A percentile compares a stretch with the other conserved stretches of the same genome.
Conservation (phyloP, 2,329 filamentous ascomycete species). For the Botrytis fabae region DNA sequence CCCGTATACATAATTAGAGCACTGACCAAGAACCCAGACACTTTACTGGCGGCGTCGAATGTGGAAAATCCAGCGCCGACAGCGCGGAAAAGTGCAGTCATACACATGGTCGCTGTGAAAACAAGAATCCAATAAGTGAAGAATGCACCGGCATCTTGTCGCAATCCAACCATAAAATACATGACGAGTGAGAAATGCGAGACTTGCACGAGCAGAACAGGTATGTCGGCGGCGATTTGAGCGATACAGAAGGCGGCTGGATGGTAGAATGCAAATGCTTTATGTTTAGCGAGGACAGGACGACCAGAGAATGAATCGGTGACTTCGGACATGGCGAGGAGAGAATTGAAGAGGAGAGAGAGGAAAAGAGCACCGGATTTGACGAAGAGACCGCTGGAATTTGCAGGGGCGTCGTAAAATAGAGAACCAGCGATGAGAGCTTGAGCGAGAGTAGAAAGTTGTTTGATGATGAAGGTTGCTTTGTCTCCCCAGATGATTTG, state of each 20-base stretch:
- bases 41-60: conserved; percentile 60
- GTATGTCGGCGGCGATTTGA: conserved; percentile 55
- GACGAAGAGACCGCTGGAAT: conserved; percentile 60
- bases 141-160: conserved; percentile 52
- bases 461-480: conserved; percentile 62
- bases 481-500: conserved; percentile 67
- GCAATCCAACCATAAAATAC: conserved; percentile 65
- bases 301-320: conserved; percentile 61
- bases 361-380: conserved; percentile 67
- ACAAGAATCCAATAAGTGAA: conserved; percentile 61
- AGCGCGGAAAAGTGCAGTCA: conserved; percentile 49
- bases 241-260: conserved; percentile 60
- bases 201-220: conserved; percentile 59
- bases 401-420: conserved; percentile 63
- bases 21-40: conserved; percentile 52
- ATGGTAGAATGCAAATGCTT: conserved; percentile 57
- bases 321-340: conserved; percentile 67
- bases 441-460: conserved; percentile 56
- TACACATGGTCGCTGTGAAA: conserved; percentile 47
- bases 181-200: conserved; percentile 56
- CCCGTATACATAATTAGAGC: conserved; percentile 62
- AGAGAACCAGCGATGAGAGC: conserved; percentile 65
- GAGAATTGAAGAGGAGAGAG: conserved; percentile 60
- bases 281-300: conserved; percentile 59
- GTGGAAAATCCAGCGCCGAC: conserved; percentile 61